Percentiles rank a stretch among this genome's conserved stretches.
These are phyloP conservation scores for Gossypium australe DNA, from an alignment of 345 rosid species.

Conservation along the genomic window DNA sequence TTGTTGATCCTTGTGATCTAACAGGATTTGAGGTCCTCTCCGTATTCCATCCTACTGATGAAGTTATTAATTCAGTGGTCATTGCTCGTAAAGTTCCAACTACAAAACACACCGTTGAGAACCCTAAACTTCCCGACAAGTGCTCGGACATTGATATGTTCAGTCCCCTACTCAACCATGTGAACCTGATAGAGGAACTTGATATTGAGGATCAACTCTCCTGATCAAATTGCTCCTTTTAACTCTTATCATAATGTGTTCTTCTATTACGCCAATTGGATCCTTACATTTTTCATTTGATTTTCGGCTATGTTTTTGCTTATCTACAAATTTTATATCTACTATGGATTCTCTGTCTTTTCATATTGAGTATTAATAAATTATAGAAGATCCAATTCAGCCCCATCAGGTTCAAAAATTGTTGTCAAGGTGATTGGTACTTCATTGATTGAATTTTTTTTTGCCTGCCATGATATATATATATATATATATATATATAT, in stretches of 20 bases:
- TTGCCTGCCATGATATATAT: background rate
- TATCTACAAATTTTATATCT: background rate
- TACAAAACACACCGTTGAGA: slow-evolving; percentile 16
- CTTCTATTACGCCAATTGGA: too few species aligned
- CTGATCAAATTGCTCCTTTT: background rate
- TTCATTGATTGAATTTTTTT: background rate
- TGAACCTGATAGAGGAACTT: slow-evolving; percentile 55
- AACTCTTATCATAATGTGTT: background rate
- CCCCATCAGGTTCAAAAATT: background rate
- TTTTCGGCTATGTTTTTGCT: slow-evolving; percentile 5
- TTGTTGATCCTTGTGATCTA: slow-evolving; percentile 66
- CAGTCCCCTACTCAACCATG: slow-evolving; percentile 53
- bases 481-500: too few species aligned
- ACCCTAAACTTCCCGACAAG: slow-evolving; percentile 44
- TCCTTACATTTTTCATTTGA: background rate
- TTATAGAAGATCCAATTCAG: background rate
- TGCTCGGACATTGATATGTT: slow-evolving; percentile 52
- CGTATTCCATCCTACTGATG: slow-evolving; percentile 74
- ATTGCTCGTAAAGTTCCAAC: slow-evolving; percentile 49
- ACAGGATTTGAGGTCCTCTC: slow-evolving; percentile 66
- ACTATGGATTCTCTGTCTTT: background rate
- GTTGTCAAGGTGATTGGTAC: background rate
- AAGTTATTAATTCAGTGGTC: slow-evolving; percentile 73
- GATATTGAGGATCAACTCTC: slow-evolving; percentile 39
- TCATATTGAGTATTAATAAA: background rate